Base-by-base conservation (phyloP, 495 filamentous ascomycete species). In the Trichoderma parareesei region DNA sequence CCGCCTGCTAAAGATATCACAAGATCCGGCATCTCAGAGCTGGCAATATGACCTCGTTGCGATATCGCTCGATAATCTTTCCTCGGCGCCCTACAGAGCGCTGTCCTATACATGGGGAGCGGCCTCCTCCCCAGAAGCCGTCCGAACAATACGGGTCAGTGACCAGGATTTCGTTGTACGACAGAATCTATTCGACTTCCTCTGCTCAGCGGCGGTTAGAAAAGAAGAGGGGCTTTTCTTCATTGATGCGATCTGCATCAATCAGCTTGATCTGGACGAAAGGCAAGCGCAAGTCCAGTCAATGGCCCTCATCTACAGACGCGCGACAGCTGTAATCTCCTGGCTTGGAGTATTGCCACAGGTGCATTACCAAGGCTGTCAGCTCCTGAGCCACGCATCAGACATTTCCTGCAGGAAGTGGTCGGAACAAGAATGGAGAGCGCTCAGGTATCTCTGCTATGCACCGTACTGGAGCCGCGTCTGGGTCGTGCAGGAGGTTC, bases 181-280 rank as follows among this genome's bases (percentile, higher is more conserved):
- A 18, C 11, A 48, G n/a, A 48, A 48, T 48, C 44, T 48, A 5
- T 48, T 16, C 44, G 44, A 48, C 44, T 48, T 48, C 16, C 44
- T 48, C 16, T 9, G 5, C 5, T 48, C 44, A 48, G 44, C 44
- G 16, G 44, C 44, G 16, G 44, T 1, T 18, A 3, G 44, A 14
- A 48, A 48, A 48, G 44, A 48, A 48, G 10, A 48, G 5, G 44
- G 44, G 44, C 44, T 48, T 48, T 48, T 48, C 44, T 48, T 48
- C 16, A 14, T 48, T 48, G 44, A 48, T 48, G 44, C 44, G 5
- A 14, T 48, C 10, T 48, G 44, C 44, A 48, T 48, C 44, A 48
- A 48, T 16, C 44, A 48, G n/a, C 44, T 48, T 16, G 44, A 48
- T 14, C 13, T 14, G 1, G 44, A 48, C 11, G 44, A 48, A 16